These are phyloP conservation scores for Myxozyma mucilagina DNA, from an alignment of 805 yeast genomes.

Conservation along the genomic window DNA sequence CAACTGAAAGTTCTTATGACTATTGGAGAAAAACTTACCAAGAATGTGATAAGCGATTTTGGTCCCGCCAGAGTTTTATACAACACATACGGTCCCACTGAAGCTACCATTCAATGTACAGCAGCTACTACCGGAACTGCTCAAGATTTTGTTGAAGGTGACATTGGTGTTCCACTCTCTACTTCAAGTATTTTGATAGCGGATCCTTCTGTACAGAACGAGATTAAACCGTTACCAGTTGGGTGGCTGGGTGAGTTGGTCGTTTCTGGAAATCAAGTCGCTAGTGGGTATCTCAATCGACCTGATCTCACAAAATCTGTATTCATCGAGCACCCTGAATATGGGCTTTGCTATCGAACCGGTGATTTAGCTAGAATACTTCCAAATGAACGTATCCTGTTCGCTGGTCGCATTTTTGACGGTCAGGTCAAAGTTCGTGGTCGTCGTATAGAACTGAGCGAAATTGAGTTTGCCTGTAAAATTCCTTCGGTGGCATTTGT, in stretches of 20 bases:
- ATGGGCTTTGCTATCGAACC: slow-evolving; percentile 34
- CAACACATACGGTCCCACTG: slow-evolving; percentile 37
- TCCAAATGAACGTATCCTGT: slow-evolving; percentile 29
- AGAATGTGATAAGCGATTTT: slow-evolving; percentile 28
- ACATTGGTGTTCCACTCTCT: slow-evolving; percentile 32
- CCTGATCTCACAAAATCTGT: slow-evolving; percentile 32
- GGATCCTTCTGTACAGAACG: background rate
- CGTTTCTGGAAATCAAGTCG: slow-evolving; percentile 37
- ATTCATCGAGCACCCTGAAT: slow-evolving; percentile 25
- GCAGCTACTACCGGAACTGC: slow-evolving; percentile 27
- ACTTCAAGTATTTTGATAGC: slow-evolving; percentile 24
- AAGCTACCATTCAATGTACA: slow-evolving; percentile 35
- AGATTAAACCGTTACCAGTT: slow-evolving; percentile 29
- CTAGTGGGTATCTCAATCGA: slow-evolving; percentile 36
- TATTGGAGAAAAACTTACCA: slow-evolving; percentile 34
- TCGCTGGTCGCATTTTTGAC: slow-evolving; percentile 35
- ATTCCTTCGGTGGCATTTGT: slow-evolving; percentile 17
- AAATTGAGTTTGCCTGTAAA: slow-evolving; percentile 34
- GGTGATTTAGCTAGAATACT: slow-evolving; percentile 37
- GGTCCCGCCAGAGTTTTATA: slow-evolving; percentile 23
- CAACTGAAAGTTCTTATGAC: slow-evolving; percentile 25
- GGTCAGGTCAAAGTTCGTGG: slow-evolving; percentile 40
- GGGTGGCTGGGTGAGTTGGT: slow-evolving; percentile 37
- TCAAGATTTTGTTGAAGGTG: slow-evolving; percentile 12
- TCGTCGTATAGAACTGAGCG: slow-evolving; percentile 39